These are phyloP conservation scores for Tolypocladium pustulatum DNA, from an alignment of 2,329 filamentous ascomycete species.

Conservation along the genomic window DNA sequence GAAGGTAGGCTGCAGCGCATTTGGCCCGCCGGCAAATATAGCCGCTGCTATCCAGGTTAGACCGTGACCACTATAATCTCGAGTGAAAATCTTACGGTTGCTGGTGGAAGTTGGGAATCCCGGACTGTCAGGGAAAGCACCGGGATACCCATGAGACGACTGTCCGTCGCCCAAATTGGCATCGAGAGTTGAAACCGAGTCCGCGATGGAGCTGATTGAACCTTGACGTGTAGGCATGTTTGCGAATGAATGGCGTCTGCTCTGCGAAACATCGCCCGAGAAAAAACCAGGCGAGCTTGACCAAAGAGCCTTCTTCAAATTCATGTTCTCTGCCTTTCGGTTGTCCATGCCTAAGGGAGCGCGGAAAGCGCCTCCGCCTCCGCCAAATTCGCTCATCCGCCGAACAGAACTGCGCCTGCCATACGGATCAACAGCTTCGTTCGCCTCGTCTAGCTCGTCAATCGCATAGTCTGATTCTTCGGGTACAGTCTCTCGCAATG, in stretches of 20 bases:
- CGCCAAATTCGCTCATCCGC: conserved; percentile 48
- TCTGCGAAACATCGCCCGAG: conserved; percentile 56
- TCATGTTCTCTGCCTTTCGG: conserved; percentile 47
- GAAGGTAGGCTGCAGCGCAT: conserved; percentile 16
- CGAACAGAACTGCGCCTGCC: conserved; percentile 35
- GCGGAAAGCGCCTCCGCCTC: conserved; percentile 33
- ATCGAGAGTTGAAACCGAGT: conserved; percentile 38
- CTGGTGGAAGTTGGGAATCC: conserved; percentile 23
- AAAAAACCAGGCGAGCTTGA: conserved; percentile 60
- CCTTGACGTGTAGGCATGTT: conserved; percentile 55
- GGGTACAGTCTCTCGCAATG: conserved; percentile 47
- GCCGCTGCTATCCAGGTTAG: conserved; percentile 9
- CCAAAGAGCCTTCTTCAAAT: conserved; percentile 58
- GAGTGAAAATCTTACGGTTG: conserved; percentile 25
- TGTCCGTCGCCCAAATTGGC: conserved; percentile 31
- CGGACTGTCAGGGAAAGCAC: conserved; percentile 27
- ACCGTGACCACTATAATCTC: not conserved
- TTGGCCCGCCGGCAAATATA: conserved; percentile 15
- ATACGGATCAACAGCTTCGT: conserved; percentile 37
- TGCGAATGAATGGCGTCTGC: conserved; percentile 71
- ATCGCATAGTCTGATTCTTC: conserved; percentile 64
- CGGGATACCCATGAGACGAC: conserved; percentile 30
- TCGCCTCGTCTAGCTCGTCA: conserved; percentile 56
- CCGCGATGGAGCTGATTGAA: conserved; percentile 50
- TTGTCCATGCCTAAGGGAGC: conserved; percentile 44